Conservation (phyloP, 148 eudicot species). For the Oxyria digyna region DNA sequence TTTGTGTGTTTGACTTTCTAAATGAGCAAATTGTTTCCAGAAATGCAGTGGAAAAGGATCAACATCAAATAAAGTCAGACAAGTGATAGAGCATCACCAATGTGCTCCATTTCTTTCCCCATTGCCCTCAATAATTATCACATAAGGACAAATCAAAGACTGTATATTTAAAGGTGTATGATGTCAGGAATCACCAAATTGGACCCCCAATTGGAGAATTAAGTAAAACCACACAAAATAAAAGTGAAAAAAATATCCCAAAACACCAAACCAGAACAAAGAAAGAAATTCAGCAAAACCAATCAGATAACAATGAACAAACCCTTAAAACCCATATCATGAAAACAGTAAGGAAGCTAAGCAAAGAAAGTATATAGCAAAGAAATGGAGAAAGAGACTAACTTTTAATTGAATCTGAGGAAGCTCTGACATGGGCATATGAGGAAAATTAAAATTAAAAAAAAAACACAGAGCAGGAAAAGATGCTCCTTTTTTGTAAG, state of each 20-base stretch:
- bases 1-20: slow-evolving; percentile 22
- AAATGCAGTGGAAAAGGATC: slow-evolving; percentile 1
- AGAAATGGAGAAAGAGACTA: slow-evolving; percentile 11
- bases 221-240: slow-evolving; percentile 4
- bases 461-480: background rate
- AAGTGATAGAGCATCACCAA: slow-evolving; percentile 5
- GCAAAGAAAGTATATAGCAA: background rate
- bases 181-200: slow-evolving; percentile 13
- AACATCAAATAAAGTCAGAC: slow-evolving; percentile 11
- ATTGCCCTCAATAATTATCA: background rate
- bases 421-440: slow-evolving; percentile 27
- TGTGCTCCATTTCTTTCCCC: slow-evolving; percentile 6
- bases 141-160: slow-evolving; percentile 4
- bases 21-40: background rate
- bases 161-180: slow-evolving; percentile 5
- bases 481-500: slow-evolving; percentile 4
- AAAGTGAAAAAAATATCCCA: background rate
- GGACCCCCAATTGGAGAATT: slow-evolving; percentile 3
- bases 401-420: slow-evolving; percentile 24
- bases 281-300: background rate
- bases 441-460: background rate
- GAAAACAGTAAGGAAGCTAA: slow-evolving; percentile 1
- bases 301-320: background rate
- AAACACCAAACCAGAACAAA: background rate
- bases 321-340: slow-evolving; percentile 4